Evolutionary conservation across 2,329 filamentous ascomycete genomes (phyloP).

Genomic region (Colletotrichum lupini): DNA sequence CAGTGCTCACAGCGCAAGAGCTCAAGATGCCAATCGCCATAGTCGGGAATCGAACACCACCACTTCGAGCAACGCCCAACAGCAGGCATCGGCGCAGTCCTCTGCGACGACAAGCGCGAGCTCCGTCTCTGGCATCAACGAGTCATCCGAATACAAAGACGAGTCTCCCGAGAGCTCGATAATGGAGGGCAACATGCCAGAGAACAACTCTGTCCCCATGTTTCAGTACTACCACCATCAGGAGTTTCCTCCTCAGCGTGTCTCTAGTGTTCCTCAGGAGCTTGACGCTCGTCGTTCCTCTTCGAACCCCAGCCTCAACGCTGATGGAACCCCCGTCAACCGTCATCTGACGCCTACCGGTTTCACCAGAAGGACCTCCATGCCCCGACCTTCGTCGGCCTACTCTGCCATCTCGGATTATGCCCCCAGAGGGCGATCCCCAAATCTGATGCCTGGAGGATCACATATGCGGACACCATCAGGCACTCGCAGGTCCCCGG

Average conservation of each 20-base stretch:
- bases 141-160: slow-evolving; percentile 56
- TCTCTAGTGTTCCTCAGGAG: slow-evolving; percentile 55
- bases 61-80: slow-evolving; percentile 60
- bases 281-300: slow-evolving; percentile 52
- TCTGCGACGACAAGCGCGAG: slow-evolving; percentile 67
- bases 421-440: slow-evolving; percentile 71
- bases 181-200: slow-evolving; percentile 55
- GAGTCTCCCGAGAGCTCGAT: slow-evolving; percentile 64
- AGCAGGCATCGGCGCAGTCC: slow-evolving; percentile 61
- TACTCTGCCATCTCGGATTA: slow-evolving; percentile 82
- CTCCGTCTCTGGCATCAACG: slow-evolving; percentile 63
- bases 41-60: slow-evolving; percentile 64
- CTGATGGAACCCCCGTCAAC: slow-evolving; percentile 62
- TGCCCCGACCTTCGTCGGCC: slow-evolving; percentile 78
- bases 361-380: slow-evolving; percentile 64
- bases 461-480: slow-evolving; percentile 60
- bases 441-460: slow-evolving; percentile 55
- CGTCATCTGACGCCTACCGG: slow-evolving; percentile 72
- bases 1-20: slow-evolving; percentile 46
- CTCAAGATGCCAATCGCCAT: slow-evolving; percentile 54
- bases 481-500: slow-evolving; percentile 64
- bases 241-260: slow-evolving; percentile 50
- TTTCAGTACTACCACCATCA: slow-evolving; percentile 74
- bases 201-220: slow-evolving; percentile 61
- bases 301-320: slow-evolving; percentile 61